Conservation (phyloP, 2,329 filamentous ascomycete genomes). For the Fusarium dimerum region DNA sequence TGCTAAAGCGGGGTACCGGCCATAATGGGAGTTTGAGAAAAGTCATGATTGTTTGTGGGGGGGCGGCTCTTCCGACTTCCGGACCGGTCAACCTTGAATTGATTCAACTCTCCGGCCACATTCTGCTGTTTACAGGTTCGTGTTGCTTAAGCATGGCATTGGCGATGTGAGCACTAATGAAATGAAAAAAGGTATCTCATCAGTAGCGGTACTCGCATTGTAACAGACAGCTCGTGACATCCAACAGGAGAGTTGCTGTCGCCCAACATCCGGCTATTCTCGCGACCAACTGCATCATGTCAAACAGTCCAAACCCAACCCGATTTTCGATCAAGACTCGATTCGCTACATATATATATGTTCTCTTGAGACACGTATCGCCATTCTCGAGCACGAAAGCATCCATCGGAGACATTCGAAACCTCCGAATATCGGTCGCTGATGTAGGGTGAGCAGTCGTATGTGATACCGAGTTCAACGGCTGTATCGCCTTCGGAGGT, state of each 20-base stretch:
- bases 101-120: too few species aligned
- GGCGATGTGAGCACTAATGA: background rate
- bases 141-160: too few species aligned
- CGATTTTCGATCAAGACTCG: conserved; percentile 47
- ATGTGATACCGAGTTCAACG: conserved; percentile 40
- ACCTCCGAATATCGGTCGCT: conserved; percentile 45
- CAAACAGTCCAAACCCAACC: conserved; percentile 36
- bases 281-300: conserved; percentile 34
- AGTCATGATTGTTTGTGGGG: too few species aligned
- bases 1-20: too few species aligned
- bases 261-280: conserved; percentile 37
- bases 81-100: too few species aligned
- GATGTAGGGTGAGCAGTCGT: conserved; percentile 1
- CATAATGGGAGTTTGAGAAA: too few species aligned
- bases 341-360: conserved; percentile 42
- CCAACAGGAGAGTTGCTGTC: conserved; percentile 18
- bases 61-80: too few species aligned
- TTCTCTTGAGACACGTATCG: conserved; percentile 25
- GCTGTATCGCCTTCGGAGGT: conserved; percentile 43
- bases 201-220: background rate
- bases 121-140: too few species aligned
- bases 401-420: conserved; percentile 54
- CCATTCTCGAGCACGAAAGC: conserved; percentile 44
- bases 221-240: background rate
- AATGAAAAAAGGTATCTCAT: background rate